Conservation (phyloP, 2,329 filamentous ascomycete species). For the Dothideomycetidae sp. region DNA sequence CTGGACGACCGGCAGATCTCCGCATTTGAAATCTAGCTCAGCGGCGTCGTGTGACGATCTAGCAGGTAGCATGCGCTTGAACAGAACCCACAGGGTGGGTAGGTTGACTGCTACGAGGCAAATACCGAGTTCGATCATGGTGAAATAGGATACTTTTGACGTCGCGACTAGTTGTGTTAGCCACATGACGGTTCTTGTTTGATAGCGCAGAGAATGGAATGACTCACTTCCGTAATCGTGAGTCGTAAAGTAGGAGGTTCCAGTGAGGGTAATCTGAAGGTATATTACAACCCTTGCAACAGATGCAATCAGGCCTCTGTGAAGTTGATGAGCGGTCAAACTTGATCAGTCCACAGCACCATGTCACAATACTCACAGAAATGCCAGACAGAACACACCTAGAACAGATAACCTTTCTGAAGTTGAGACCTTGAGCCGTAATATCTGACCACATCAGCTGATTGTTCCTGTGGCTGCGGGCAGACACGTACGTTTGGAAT, state of each 20-base stretch:
- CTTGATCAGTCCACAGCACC: not conserved
- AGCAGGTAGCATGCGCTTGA: too few relatives aligned
- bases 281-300: not conserved
- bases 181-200: not conserved
- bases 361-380: not conserved
- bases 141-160: not conserved
- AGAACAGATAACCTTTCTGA: not conserved
- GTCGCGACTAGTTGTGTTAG: not conserved
- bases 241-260: not conserved
- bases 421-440: too few relatives aligned
- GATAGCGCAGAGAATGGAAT: not conserved
- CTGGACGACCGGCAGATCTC: too few relatives aligned
- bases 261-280: not conserved
- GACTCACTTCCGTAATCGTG: not conserved
- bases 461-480: too few relatives aligned
- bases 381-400: not conserved
- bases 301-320: not conserved
- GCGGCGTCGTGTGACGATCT: too few relatives aligned
- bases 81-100: not conserved
- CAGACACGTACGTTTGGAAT: not conserved
- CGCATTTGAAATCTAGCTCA: too few relatives aligned
- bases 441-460: too few relatives aligned
- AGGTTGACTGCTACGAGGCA: not conserved
- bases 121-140: not conserved
- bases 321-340: not conserved